Conservation (phyloP, 2,329 filamentous ascomycete genomes). For the Cordyceps cateniannulata region DNA sequence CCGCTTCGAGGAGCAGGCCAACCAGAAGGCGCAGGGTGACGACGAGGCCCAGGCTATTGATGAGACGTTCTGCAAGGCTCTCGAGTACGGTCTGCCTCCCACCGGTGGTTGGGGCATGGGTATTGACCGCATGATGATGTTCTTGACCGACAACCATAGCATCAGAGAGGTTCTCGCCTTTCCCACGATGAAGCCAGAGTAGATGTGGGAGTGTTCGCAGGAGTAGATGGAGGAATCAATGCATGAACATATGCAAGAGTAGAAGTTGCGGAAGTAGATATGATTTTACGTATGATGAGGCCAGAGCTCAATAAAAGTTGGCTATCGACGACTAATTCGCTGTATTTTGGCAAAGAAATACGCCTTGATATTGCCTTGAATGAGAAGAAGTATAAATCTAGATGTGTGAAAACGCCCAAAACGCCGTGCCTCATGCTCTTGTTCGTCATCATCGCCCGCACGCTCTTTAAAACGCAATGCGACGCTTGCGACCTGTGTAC, state of each 20-base stretch:
- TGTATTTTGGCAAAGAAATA: neutral
- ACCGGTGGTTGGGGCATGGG: slow-evolving; percentile 97
- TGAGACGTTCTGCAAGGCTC: slow-evolving; percentile 85
- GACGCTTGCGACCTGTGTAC: slow-evolving; percentile 86
- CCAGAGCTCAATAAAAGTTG: slow-evolving; percentile 5
- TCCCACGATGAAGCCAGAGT: slow-evolving; percentile 94
- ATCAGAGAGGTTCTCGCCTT: slow-evolving; percentile 96
- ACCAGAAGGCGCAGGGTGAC: slow-evolving; percentile 93
- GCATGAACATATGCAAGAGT: too few species aligned
- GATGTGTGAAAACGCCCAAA: slow-evolving; percentile 12
- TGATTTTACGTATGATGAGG: slow-evolving; percentile 14
- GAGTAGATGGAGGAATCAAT: neutral
- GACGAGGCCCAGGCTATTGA: slow-evolving; percentile 95
- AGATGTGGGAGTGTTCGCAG: slow-evolving; percentile 23
- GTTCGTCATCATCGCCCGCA: slow-evolving; percentile 2
- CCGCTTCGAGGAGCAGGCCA: slow-evolving; percentile 81
- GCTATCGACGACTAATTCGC: neutral
- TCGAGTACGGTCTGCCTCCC: slow-evolving; percentile 87
- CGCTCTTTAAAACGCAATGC: slow-evolving; percentile 59
- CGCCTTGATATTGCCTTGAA: slow-evolving; percentile 7
- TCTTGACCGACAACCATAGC: slow-evolving; percentile 85
- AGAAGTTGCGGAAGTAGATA: neutral
- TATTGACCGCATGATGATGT: slow-evolving; percentile 91
- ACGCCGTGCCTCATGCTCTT: slow-evolving; percentile 17
- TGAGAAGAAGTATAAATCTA: neutral